Base-by-base conservation (phyloP, 768 basidiomycete genomes). In the Podaxis sp. region DNA sequence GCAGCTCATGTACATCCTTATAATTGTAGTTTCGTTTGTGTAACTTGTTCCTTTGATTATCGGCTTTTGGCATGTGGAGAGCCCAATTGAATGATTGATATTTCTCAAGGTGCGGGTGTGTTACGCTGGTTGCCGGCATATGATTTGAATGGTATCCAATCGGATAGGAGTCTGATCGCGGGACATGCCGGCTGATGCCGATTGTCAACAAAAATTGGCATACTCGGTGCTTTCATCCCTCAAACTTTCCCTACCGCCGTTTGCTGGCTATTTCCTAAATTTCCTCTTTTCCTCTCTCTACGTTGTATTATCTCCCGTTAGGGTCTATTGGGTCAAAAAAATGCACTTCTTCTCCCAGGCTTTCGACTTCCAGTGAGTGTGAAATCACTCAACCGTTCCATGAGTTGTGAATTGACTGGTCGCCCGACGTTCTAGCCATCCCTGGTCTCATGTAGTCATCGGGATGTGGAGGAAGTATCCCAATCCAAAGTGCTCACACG, bases 381-480 rank as follows among this genome's bases (percentile, higher is more conserved):
- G 28, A 46, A 21, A n/a, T 58, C 28, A 13, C n/a, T 51, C 47
- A 59, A 61, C 28, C 10, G 54, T 36, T 28, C 50, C 57, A 59
- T 53, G 67, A 46, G 48, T 47, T 59, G 50, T 28, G 65, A 55
- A 61, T 60, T 67, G 47, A 65, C 63, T 44, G 60, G 61, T 60
- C 42, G 38, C 4, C 38, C 40, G 44, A 61, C 57, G 4, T 47
- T 48, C 55, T 66, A 97, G 94, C 63, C 92, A 94, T 70, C 82
- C 93, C 44, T 95, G 94, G 89, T 82, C 87, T 62, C 92, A 93
- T 77, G 93, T 95, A 66, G 86, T 94, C 63, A 88, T 90, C 69
- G 91, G 91, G 64, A 91, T 96, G 82, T 95, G 93, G 90, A 88
- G 89, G 65, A 97, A 97, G 81, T 97, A 97, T 74, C 95, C 95